Conservation (phyloP, 2,329 filamentous ascomycete species). For the Aspergillus hiratsukae region DNA sequence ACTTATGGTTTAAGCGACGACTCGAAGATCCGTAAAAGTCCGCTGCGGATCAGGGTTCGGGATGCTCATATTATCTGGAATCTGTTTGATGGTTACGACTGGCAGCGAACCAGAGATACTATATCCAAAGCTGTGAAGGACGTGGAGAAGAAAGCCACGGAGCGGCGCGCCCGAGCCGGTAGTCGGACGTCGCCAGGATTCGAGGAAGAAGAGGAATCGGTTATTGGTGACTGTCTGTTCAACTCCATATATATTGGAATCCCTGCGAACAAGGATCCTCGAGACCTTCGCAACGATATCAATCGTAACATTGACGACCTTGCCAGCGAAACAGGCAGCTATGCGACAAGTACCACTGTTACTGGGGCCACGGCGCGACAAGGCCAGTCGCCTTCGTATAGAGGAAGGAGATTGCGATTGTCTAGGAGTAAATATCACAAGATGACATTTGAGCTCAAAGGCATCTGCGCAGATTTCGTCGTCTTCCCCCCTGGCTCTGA, state of each 20-base stretch:
- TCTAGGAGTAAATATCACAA: constrained; percentile 87
- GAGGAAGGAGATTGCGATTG: constrained; percentile 63
- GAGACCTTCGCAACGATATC: constrained; percentile 75
- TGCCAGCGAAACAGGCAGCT: constrained; percentile 82
- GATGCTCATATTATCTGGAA: constrained; percentile 97
- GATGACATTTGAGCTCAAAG: constrained; percentile 87
- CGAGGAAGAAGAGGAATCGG: constrained; percentile 70
- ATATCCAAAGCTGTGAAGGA: constrained; percentile 86
- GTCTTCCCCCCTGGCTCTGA: constrained; percentile 70
- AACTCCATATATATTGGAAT: constrained; percentile 98
- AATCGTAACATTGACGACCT: constrained; percentile 84
- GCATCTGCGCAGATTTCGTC: constrained; percentile 76
- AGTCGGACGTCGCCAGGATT: constrained; percentile 52
- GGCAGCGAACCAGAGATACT: constrained; percentile 78
- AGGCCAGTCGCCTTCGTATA: constrained; percentile 31
- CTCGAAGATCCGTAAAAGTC: constrained; percentile 59
- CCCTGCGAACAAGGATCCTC: constrained; percentile 77
- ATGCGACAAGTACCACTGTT: constrained; percentile 66
- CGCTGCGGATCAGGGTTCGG: constrained; percentile 71
- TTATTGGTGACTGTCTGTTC: constrained; percentile 93
- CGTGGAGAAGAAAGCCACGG: constrained; percentile 75
- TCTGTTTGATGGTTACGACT: constrained; percentile 95
- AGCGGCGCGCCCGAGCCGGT: constrained; percentile 60
- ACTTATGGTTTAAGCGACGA: constrained; percentile 65
- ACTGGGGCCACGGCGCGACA: constrained; percentile 36